These are phyloP conservation scores for Lepidium africanum DNA, from an alignment of 345 rosid species.

Conservation along the genomic window DNA sequence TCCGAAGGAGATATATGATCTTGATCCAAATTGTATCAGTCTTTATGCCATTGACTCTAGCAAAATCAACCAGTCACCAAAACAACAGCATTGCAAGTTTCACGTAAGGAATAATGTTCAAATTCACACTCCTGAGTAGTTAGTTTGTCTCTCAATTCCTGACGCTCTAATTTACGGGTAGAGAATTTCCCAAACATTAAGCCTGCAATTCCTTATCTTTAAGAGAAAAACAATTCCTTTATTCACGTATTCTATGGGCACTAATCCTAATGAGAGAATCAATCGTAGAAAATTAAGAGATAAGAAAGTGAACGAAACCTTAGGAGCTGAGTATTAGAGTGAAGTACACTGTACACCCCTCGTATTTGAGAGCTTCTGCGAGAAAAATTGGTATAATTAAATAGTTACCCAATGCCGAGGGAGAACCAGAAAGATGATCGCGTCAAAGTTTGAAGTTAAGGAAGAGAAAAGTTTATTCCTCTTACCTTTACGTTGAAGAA, in stretches of 20 bases:
- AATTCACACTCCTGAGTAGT: not conserved
- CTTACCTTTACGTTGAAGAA: not conserved
- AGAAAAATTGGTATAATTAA: not conserved
- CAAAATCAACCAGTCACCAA: not conserved
- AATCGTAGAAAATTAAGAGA: not conserved
- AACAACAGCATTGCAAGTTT: not conserved
- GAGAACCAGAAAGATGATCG: not conserved
- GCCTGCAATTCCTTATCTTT: not conserved
- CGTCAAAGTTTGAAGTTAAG: not conserved
- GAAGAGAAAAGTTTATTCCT: not conserved
- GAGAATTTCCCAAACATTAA: not conserved
- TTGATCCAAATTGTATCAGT: slow-evolving; percentile 1
- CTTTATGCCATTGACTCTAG: not conserved
- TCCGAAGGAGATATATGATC: not conserved
- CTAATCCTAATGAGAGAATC: not conserved
- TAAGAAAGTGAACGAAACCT: not conserved
- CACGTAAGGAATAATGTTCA: not conserved
- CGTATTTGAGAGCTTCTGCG: not conserved
- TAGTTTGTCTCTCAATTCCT: not conserved
- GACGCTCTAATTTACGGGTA: not conserved
- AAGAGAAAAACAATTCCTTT: not conserved
- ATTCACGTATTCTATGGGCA: not conserved
- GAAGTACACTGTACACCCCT: not conserved
- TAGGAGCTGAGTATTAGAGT: not conserved
- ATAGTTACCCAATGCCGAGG: not conserved